Base-by-base conservation (phyloP, 2,329 filamentous ascomycete genomes). In the Beauveria pseudobassiana region DNA sequence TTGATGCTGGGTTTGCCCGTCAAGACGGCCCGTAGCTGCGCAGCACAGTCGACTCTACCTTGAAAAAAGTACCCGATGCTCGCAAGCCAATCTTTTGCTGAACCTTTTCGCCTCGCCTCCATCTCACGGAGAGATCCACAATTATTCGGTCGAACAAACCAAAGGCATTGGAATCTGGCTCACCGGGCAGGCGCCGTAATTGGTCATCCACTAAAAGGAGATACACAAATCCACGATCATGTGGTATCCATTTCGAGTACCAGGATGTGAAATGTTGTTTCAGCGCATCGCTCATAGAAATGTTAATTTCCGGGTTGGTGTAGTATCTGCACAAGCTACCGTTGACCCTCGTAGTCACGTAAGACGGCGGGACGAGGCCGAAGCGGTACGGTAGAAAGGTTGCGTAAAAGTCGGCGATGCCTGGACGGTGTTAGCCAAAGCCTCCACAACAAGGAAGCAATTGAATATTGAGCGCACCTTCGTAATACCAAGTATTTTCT, bases 401-500 rank as follows among this genome's bases (percentile, higher is more conserved):
- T 24, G 52, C 45, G n/a, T 65, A 65, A 20, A 62, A 58, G 2
- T 65, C 60, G n/a, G 64, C 62, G 34, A 66, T 49, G 6, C 62
- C 63, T 63, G 22, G 7, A 50, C 4, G 5, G 18, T 12, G 9
- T 61, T 50, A 42, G 8, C 20, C 20, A 20, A 38, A 24, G 12
- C 22, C 5, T 22, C n/a, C 18, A n/a, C 26, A 7, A 14, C 6
- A 34, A n/a, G 5, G 20, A 14, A 7, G 24, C 16, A 42, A 24
- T 2, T 3, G 34, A 38, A 38, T 16, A 34, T 20, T 2, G 6
- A 3, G 16, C 42, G 9, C 51, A 65, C 64, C 64, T 63, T 65
- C 58, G n/a, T 55, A 55, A 18, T 57, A 65, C 64, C 64, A 66
- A 8, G 50, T 57, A 28, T 65, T 66, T 14, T 65, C 63, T 12